Conservation (phyloP, 148 eudicot genomes). For the Salicornia ramosissima region DNA sequence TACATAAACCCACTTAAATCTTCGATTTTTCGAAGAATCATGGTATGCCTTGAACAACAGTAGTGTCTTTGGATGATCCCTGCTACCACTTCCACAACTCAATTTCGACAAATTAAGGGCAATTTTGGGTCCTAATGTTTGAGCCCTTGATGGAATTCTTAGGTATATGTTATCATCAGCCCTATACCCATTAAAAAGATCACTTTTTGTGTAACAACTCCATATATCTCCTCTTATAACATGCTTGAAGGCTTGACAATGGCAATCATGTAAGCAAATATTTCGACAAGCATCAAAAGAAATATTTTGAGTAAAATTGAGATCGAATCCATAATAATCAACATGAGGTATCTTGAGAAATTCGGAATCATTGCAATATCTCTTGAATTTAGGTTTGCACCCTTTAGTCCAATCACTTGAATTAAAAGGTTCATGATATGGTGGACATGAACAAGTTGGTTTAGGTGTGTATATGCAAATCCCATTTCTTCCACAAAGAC, state of each 20-base stretch:
- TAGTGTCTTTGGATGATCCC: conserved; percentile 20
- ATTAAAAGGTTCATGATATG: conserved; percentile 33
- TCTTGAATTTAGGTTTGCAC: conserved; percentile 46
- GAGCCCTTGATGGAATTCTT: conserved; percentile 43
- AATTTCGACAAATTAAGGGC: conserved; percentile 27
- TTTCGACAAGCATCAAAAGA: conserved; percentile 35
- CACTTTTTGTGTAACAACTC: conserved; percentile 40
- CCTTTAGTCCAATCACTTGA: conserved; percentile 49
- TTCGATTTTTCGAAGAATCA: no score
- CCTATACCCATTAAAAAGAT: conserved; percentile 44
- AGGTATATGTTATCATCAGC: conserved; percentile 30
- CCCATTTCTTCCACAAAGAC: conserved; percentile 57
- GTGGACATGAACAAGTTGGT: conserved; percentile 50
- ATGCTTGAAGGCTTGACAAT: conserved; percentile 43
- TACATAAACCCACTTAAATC: conserved; percentile 44
- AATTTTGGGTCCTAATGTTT: conserved; percentile 32
- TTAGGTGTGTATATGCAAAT: conserved; percentile 43
- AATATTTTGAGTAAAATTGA: conserved; percentile 6
- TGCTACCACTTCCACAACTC: conserved; percentile 3
- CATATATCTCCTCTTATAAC: conserved; percentile 26
- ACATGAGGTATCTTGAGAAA: conserved; percentile 44
- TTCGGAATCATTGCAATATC: conserved; percentile 29
- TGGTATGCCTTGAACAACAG: conserved; percentile 8
- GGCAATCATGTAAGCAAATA: conserved; percentile 38
- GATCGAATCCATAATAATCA: conserved; percentile 60